Evolutionary conservation across 1,284 basidiomycete species (phyloP), one percentile per base, ranked within the genome.

Genomic region (Ganoderma meredithae): DNA sequence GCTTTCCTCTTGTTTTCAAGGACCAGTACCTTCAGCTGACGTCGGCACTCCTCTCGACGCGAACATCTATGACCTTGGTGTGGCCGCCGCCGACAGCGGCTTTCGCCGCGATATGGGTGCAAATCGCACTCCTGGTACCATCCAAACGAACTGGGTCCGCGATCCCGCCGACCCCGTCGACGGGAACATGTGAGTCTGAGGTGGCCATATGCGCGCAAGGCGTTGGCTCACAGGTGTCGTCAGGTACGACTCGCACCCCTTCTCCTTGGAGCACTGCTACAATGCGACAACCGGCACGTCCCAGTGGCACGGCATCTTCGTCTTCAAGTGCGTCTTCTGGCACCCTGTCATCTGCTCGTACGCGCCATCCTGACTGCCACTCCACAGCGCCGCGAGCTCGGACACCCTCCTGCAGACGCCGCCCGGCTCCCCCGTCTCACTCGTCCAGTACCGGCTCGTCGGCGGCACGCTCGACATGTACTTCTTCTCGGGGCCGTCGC

Each of bases 1-100:
- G 83, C 0, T 90, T 91, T 70, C 85, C 86, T 7, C 82, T 94
- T 12, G 85, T 94, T 19, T 93, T 95, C 73, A 92, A 94, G 76
- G 88, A 94, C 73, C 88, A 88, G 70, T 91, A 91, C 72, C 79
- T 92, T 41, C 81, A 95, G 85, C 74, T 95, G 6, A 81, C 89
- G 3, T 91, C 90, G 33, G 83, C 87, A 0, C 81, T 92, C 90
- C 91, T 0, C 78, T 83, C 15, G 84, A 85, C 52, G 84, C 92
- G n/a, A 93, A 95, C 73, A 84, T 95, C 55, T 95, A 94, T 71
- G 94, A 94, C 0, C 80, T 95, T 8, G 94, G 93, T 5, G 93
- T 95, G 77, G 87, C 89, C 22, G 83, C 93, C 25, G 84, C 90
- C 1, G 86, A 85, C 72, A 88, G 88, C 71, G 90, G 90, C 4